phyloP scores from a whole-genome alignment of 352 stramenopile species.

The Peronospora belbahrii region DNA sequence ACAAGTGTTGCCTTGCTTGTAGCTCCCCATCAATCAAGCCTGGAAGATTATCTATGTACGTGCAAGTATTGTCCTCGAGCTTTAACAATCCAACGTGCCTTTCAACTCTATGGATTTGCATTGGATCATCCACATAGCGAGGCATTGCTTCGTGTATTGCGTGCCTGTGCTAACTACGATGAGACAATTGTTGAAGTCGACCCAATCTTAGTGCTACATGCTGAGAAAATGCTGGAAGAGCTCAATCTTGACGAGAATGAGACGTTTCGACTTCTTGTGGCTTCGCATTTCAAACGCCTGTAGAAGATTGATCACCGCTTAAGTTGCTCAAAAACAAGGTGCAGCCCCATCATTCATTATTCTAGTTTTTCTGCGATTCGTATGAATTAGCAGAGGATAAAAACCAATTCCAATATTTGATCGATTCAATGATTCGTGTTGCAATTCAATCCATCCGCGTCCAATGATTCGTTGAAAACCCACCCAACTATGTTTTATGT shows the following conservation, averaged over 20 bases:
- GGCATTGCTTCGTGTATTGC: conserved; percentile 43
- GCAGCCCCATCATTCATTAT: no score
- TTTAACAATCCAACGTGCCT: conserved; percentile 35
- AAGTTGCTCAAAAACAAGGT: no score
- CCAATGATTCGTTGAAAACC: conserved; percentile 10
- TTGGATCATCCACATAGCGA: conserved; percentile 27
- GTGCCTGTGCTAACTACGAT: conserved; percentile 60
- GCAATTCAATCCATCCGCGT: neutral
- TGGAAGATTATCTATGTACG: conserved; percentile 54
- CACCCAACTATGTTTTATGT: no score
- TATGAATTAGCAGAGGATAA: neutral
- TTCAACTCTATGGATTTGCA: conserved; percentile 35
- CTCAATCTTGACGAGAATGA: conserved; percentile 41
- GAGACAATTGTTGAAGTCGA: conserved; percentile 46
- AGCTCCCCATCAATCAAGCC: conserved; percentile 8
- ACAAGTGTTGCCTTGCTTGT: conserved; percentile 1
- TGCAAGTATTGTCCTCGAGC: conserved; percentile 58
- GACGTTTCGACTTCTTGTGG: conserved; percentile 46
- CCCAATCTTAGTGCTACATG: conserved; percentile 34
- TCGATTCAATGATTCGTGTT: conserved; percentile 1
- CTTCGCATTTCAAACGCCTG: conserved; percentile 28
- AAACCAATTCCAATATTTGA: neutral
- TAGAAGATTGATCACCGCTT: no score
- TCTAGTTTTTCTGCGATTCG: no score
- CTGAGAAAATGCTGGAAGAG: conserved; percentile 43